Evolutionary conservation across 257 asterid genomes (phyloP).

Genomic region (Plantago major): DNA sequence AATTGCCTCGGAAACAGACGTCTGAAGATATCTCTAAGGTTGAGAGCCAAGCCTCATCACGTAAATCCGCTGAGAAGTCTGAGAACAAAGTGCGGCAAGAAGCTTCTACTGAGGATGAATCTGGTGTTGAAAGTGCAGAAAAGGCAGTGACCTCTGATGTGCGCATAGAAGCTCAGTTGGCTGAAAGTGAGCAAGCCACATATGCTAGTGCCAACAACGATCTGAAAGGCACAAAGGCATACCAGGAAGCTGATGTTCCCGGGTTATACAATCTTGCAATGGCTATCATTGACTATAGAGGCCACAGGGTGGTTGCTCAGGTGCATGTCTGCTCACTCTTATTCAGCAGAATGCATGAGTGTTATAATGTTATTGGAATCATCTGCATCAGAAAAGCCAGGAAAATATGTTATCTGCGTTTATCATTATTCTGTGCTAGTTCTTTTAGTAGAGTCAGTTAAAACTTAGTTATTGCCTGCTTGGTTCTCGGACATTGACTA

Average conservation of each 20-base stretch:
- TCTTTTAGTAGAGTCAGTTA: too few relatives aligned
- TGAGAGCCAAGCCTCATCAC: slow-evolving; percentile 31
- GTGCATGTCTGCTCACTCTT: slow-evolving; percentile 29
- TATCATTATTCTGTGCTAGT: background rate
- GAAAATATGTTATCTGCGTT: background rate
- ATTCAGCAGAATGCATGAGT: background rate
- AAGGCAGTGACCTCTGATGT: slow-evolving; percentile 37
- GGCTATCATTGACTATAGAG: slow-evolving; percentile 96
- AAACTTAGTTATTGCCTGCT: too few relatives aligned
- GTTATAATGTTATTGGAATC: background rate
- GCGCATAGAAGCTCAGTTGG: slow-evolving; percentile 61
- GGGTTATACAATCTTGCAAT: slow-evolving; percentile 93
- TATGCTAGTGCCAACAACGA: slow-evolving; percentile 98
- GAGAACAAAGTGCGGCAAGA: slow-evolving; percentile 32
- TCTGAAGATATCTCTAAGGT: slow-evolving; percentile 42
- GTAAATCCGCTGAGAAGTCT: slow-evolving; percentile 31
- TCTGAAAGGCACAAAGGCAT: slow-evolving; percentile 93
- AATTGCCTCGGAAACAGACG: slow-evolving; percentile 48
- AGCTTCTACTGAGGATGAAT: slow-evolving; percentile 30
- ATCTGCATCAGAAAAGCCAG: background rate
- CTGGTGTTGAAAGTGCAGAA: slow-evolving; percentile 32
- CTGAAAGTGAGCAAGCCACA: slow-evolving; percentile 98
- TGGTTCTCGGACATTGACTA: too few relatives aligned
- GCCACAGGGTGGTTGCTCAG: slow-evolving; percentile 98
- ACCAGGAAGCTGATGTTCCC: slow-evolving; percentile 92